Evolutionary conservation across 257 asterid species (phyloP).

Genomic region (Capsicum baccatum): DNA sequence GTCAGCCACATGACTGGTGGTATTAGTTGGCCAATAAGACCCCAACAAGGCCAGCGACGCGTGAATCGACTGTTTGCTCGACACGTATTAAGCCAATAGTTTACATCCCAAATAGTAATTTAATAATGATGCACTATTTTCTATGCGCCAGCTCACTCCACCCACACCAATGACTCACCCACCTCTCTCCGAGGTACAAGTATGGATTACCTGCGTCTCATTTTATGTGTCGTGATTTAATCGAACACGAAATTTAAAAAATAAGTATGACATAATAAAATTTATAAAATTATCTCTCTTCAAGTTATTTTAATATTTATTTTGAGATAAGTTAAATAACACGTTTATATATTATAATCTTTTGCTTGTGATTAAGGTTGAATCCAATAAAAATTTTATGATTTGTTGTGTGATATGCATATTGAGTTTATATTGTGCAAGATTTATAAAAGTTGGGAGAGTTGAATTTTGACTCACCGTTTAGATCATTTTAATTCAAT

Average conservation of each 20-base stretch:
- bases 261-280: too few species aligned
- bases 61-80: conserved; percentile 36
- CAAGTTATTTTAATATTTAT: too few species aligned
- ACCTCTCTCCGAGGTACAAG: too few species aligned
- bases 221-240: too few species aligned
- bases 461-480: background rate
- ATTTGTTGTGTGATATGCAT: background rate
- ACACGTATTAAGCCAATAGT: conserved; percentile 63
- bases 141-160: conserved; percentile 63
- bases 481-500: background rate
- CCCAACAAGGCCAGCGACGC: conserved; percentile 35
- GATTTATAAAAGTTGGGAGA: background rate
- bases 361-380: too few species aligned
- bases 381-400: too few species aligned
- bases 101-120: conserved; percentile 38
- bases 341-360: too few species aligned
- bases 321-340: too few species aligned
- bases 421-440: background rate
- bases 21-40: conserved; percentile 61
- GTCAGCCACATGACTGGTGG: conserved; percentile 75
- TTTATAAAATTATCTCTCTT: too few species aligned
- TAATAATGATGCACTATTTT: conserved; percentile 41
- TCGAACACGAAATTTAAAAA: too few species aligned
- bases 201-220: too few species aligned
- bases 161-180: background rate